These are phyloP conservation scores for Conticribra guillardii DNA, from an alignment of 108 stramenopile species.

Conservation along the genomic window DNA sequence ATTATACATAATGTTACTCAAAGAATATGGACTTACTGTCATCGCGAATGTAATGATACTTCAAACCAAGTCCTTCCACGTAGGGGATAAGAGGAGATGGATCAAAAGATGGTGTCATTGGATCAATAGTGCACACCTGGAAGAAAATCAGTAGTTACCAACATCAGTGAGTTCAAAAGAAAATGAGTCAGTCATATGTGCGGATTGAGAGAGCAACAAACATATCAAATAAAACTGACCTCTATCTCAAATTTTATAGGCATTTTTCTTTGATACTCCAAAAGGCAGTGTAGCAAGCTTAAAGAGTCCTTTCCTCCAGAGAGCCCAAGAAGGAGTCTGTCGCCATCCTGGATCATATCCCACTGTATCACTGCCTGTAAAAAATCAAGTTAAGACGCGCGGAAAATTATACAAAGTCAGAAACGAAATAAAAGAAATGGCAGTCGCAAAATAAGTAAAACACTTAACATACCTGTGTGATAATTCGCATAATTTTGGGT, in stretches of 20 bases:
- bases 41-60: constrained; percentile 95
- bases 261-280: constrained; percentile 86
- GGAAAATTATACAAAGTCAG: constrained; percentile 8
- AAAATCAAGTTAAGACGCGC: not conserved
- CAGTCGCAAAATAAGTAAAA: too few relatives aligned
- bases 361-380: constrained; percentile 83
- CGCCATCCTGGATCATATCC: constrained; percentile 94
- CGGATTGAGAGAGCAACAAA: constrained; percentile 8
- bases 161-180: not conserved
- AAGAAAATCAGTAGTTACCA: not conserved
- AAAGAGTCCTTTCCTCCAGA: constrained; percentile 99
- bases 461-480: constrained; percentile 69
- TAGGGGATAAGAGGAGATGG: constrained; percentile 97
- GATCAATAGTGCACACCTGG: constrained; percentile 92
- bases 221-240: constrained; percentile 26
- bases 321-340: constrained; percentile 92
- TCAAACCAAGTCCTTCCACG: constrained; percentile 92
- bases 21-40: constrained; percentile 50
- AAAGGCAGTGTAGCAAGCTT: constrained; percentile 91
- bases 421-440: too few relatives aligned
- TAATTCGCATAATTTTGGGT: constrained; percentile 82
- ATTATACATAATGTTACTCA: not conserved
- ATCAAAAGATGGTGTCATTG: constrained; percentile 96
- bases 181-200: too few relatives aligned
- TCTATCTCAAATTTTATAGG: constrained; percentile 94